These are phyloP conservation scores for Hypoxylon sp. DNA, from an alignment of 2,329 filamentous ascomycete genomes.

Conservation along the genomic window DNA sequence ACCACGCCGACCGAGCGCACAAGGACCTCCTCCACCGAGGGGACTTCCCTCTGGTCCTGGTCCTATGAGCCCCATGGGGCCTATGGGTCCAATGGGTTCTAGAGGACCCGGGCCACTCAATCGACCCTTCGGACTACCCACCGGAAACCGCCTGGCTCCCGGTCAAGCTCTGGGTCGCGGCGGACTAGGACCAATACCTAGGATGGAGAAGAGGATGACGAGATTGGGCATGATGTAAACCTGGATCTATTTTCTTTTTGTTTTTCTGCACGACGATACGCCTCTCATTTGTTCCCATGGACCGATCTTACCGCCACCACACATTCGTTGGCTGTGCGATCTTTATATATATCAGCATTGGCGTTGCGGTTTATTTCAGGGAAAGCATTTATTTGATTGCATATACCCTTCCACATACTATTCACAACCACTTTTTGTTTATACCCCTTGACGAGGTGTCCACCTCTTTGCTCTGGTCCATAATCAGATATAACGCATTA, in stretches of 20 bases:
- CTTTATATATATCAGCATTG: slow-evolving; percentile 39
- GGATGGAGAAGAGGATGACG: slow-evolving; percentile 75
- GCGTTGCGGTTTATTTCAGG: slow-evolving; percentile 38
- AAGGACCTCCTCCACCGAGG: slow-evolving; percentile 44
- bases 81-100: slow-evolving; percentile 25
- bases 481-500: slow-evolving; percentile 29
- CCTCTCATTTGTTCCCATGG: slow-evolving; percentile 37
- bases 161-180: slow-evolving; percentile 56
- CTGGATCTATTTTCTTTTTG: slow-evolving; percentile 11
- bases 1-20: slow-evolving; percentile 44
- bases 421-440: slow-evolving; percentile 34
- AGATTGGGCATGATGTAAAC: slow-evolving; percentile 68
- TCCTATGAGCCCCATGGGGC: slow-evolving; percentile 24
- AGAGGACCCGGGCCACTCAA: slow-evolving; percentile 45
- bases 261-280: slow-evolving; percentile 37
- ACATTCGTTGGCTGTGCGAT: slow-evolving; percentile 25
- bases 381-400: slow-evolving; percentile 32
- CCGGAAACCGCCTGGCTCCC: slow-evolving; percentile 55
- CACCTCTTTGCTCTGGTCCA: slow-evolving; percentile 22
- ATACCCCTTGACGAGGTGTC: slow-evolving; percentile 38
- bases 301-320: slow-evolving; percentile 21
- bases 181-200: slow-evolving; percentile 57
- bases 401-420: slow-evolving; percentile 41
- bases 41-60: slow-evolving; percentile 50
- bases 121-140: slow-evolving; percentile 56